Evolutionary conservation across 2,329 filamentous ascomycete genomes (phyloP), one percentile per base, ranked within the genome.

Genomic region (Trichophyton simii): DNA sequence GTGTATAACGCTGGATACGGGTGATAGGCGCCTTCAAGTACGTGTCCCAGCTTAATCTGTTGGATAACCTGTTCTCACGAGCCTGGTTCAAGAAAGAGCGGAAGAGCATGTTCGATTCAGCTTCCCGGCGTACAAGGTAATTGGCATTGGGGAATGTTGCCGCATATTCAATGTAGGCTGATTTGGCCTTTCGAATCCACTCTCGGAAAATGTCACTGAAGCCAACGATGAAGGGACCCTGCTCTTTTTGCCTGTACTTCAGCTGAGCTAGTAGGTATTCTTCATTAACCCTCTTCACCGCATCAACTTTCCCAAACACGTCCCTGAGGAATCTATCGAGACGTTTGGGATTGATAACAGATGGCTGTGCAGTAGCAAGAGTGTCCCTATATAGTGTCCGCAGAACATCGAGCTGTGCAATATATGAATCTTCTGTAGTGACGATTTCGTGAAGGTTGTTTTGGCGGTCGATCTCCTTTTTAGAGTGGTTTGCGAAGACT

Each of bases 171-270:
- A 96, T 85, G 71, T 97, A 99, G 9, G 89, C 87, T 1, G 82
- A 79, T 72, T 87, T 90, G 36, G 94, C 94, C 73, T 96, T 97
- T 65, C 94, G 84, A 64, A 97, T 96, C 94, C 94, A 99, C 76
- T 99, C 94, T 62, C 94, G 82, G 79, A 99, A 97, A 58, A 99
- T 89, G 70, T 97, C 94, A 71, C 91, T 96, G 75, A 96, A 96
- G 2, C 94, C 94, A 11, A 83, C 80, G 62, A 99, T 87, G 85
- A 91, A 99, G 0, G 94, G 94, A 0, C 94, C 94, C 76, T 99
- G 92, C 71, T 97, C 94, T 69, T 94, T 88, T 72, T 99, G 94
- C 28, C 94, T 85, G 72, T 97, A 99, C 71, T 97, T 97, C 68
- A 99, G 82, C 72, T 96, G 92, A 1, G 92, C 88, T 25, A 99